A percentile compares a stretch with the other conserved stretches of the same genome.
Conservation (phyloP, 164 flowering plant species). For the Cinnamomum micranthum region DNA sequence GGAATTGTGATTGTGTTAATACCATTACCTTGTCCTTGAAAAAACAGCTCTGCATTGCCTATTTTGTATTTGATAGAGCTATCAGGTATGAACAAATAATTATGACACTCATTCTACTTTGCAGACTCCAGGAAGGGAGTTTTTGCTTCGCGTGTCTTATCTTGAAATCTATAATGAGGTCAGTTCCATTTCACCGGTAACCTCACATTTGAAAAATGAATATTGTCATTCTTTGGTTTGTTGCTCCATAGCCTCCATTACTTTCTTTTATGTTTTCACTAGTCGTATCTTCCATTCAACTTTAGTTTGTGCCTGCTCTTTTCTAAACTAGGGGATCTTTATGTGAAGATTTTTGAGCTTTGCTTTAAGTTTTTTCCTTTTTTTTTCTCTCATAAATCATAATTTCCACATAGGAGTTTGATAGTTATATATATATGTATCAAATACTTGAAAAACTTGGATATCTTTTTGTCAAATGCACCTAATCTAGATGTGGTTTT, state of each 20-base stretch:
- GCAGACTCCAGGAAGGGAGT: slow-evolving; percentile 98
- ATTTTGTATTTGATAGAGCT: neutral
- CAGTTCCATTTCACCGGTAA: slow-evolving; percentile 9
- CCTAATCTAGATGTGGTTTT: neutral
- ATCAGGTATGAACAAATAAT: neutral
- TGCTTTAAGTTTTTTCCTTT: neutral
- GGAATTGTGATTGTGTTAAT: neutral
- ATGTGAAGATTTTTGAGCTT: neutral
- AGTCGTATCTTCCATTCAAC: neutral
- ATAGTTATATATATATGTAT: neutral
- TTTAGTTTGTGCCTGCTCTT: neutral
- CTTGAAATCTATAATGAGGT: slow-evolving; percentile 99
- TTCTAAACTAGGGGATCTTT: neutral
- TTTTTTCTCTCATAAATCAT: neutral
- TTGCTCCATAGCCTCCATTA: neutral
- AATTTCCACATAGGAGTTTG: neutral
- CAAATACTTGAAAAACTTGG: neutral
- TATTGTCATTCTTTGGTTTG: neutral
- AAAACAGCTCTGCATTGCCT: neutral
- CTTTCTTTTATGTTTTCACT: neutral
- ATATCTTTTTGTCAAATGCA: neutral
- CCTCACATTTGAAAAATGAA: neutral
- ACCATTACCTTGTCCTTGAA: too few relatives aligned
- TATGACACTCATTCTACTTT: slow-evolving; percentile 8
- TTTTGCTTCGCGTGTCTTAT: slow-evolving; percentile 93